Evolutionary conservation across 805 yeast species (phyloP), one percentile per base, ranked within the genome.

Genomic region (Cyberlindnera samutprakarnensis): DNA sequence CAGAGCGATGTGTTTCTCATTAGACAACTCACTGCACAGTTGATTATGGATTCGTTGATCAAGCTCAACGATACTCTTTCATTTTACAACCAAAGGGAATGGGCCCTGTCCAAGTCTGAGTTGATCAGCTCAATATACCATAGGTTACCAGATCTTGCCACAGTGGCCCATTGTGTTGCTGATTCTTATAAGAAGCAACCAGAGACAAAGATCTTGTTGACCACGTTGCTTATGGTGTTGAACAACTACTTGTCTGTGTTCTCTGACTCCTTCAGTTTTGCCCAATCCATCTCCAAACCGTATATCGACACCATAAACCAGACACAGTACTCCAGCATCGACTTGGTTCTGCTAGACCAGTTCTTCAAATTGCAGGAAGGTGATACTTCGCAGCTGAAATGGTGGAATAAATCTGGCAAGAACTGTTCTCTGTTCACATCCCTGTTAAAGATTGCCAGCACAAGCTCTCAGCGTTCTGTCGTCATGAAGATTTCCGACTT

Each of bases 381-480:
- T 11, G 62, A 68, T 8, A 61, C 64, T 11, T 55, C 68, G 4
- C 74, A 70, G 31, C 65, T 75, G 20, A 83, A 78, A 54, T 88
- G 95, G 95, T 87, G 92, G 87, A 79, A 72, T 49, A 59, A 69
- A 18, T 38, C 65, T 3, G 62, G 60, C 6, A 47, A 57, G 2
- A 60, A 62, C 13, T 64, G 67, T 34, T 77, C 94, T 1, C 59
- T 83, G 27, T 86, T 85, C 54, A 75, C 88, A 0, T 70, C 74
- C 6, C 58, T 86, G 34, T 46, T 82, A 18, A 71, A 72, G 47
- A 56, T 84, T 23, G 71, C 72, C 1, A 55, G 66, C 2, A 53
- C 60, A 0, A 47, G 38, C 17, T 46, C 49, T n/a, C 41, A 60
- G 7, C 51, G 61, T 12, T 49, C 60, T 5, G 51, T 42, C 22